Base-by-base conservation (phyloP, 192 early-diverging fungal species). In the Spizellomyces punctatus region DNA sequence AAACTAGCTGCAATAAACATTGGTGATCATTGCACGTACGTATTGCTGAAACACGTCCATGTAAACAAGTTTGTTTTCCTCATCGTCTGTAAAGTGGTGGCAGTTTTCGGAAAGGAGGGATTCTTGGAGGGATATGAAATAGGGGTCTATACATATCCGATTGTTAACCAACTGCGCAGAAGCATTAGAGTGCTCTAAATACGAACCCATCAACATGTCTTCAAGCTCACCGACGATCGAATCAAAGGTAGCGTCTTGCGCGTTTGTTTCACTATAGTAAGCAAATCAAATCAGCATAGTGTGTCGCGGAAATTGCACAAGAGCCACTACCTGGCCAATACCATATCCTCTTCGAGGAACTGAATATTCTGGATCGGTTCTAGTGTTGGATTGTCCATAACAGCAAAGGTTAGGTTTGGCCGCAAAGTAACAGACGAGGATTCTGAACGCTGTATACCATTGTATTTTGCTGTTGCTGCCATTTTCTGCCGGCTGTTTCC, bases 51-150 rank as follows among this genome's bases (percentile, higher is more conserved):
- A 86, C 16, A 84, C 75, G n/a, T 83, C 76, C 72, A 76, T 87
- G 76, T 86, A 87, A 9, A 80, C 72, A 10, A 87, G 64, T 73
- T 86, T 87, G 74, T 87, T 87, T 57, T 87, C 86, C 58, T 87
- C 82, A 42, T 77, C 76, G 55, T 74, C 63, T 10, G 63, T 67
- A 57, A 86, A 87, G 10, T 76, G 59, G 69, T 63, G 80, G 84
- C 49, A 86, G 74, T 27, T 70, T 27, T 44, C 74, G 44, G 68
- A 86, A 81, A 19, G 58, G 63, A 12, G 78, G 67, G 68, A 80
- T 72, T 82, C 58, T 14, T 63, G 19, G 6, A 63, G 60, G 17
- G 27, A 10, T 21, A 55, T 50, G 36, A 67, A 27, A 16, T 50
- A 47, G 16, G 58, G 67, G 57, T 73, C 71, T 65, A 41, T 56